These are phyloP conservation scores for Butyriboletus appendiculatus DNA, from an alignment of 1,284 basidiomycete species.

Conservation along the genomic window DNA sequence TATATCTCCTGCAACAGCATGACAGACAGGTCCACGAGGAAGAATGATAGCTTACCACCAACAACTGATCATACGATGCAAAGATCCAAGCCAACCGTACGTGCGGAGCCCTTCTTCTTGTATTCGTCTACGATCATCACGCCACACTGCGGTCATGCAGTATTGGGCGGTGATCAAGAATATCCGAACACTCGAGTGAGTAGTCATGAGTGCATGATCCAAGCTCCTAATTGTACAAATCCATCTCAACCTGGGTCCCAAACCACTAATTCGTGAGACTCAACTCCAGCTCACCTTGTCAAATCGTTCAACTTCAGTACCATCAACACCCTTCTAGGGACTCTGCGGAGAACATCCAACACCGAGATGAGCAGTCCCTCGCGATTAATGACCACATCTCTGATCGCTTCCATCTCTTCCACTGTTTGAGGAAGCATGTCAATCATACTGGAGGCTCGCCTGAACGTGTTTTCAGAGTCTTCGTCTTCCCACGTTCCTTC, in stretches of 20 bases:
- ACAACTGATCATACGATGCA: conserved; percentile 55
- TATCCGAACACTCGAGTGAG: conserved; percentile 78
- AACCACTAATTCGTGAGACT: background rate
- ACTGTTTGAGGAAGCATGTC: conserved; percentile 68
- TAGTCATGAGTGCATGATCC: conserved; percentile 73
- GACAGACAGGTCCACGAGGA: conserved; percentile 6
- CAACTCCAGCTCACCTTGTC: conserved; percentile 55
- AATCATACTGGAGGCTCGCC: conserved; percentile 72
- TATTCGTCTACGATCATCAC: conserved; percentile 69
- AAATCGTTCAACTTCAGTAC: conserved; percentile 85
- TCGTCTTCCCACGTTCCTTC: conserved; percentile 56
- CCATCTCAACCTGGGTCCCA: background rate
- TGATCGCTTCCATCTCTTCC: conserved; percentile 76
- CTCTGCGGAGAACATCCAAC: conserved; percentile 80
- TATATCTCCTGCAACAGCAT: conserved; percentile 53
- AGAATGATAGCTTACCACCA: conserved; percentile 58
- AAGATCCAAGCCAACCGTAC: conserved; percentile 47
- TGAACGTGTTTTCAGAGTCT: conserved; percentile 39
- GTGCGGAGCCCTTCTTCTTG: conserved; percentile 46
- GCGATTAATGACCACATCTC: conserved; percentile 74
- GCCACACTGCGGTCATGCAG: conserved; percentile 85
- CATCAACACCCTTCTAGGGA: conserved; percentile 88
- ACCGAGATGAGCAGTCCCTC: conserved; percentile 85
- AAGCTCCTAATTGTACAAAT: conserved; percentile 49
- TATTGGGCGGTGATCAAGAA: conserved; percentile 94